A percentile compares a stretch with the other conserved stretches of the same genome.
These are phyloP conservation scores for Diaporthe batatas DNA, from an alignment of 2,329 filamentous ascomycete species.

Conservation along the genomic window DNA sequence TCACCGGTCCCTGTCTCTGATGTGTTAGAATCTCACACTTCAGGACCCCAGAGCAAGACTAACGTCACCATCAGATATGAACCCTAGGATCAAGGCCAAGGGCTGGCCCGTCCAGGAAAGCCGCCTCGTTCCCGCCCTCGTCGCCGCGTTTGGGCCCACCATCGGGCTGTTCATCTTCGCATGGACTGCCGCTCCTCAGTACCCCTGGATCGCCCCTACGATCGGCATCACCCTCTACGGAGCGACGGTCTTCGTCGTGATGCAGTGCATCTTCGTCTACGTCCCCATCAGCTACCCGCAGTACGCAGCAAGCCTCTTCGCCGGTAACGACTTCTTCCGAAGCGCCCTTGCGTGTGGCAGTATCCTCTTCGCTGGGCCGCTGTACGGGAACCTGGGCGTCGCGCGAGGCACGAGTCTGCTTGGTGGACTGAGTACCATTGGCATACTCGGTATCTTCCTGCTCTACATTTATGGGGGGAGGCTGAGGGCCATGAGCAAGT, in stretches of 20 bases:
- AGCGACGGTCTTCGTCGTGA: slow-evolving; percentile 65
- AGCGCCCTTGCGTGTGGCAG: slow-evolving; percentile 70
- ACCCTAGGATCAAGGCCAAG: slow-evolving; percentile 61
- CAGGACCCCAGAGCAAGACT: no score
- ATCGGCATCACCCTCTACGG: slow-evolving; percentile 70
- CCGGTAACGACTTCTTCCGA: slow-evolving; percentile 71
- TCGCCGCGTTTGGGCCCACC: slow-evolving; percentile 65
- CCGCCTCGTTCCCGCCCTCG: slow-evolving; percentile 68
- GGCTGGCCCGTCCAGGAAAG: slow-evolving; percentile 66
- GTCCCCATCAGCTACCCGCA: slow-evolving; percentile 68
- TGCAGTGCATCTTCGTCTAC: slow-evolving; percentile 73
- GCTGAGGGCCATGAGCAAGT: slow-evolving; percentile 69
- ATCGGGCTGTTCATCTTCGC: slow-evolving; percentile 73
- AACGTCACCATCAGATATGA: slow-evolving; percentile 50
- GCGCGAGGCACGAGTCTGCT: slow-evolving; percentile 69
- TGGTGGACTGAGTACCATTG: slow-evolving; percentile 66
- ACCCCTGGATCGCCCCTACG: slow-evolving; percentile 69
- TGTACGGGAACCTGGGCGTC: slow-evolving; percentile 72
- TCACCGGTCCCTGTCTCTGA: no score
- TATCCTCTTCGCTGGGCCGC: slow-evolving; percentile 70
- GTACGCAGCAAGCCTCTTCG: slow-evolving; percentile 71
- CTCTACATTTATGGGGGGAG: slow-evolving; percentile 69
- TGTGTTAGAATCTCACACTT: no score
- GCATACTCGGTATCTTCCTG: slow-evolving; percentile 70
- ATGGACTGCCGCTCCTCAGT: slow-evolving; percentile 65